Conservation (phyloP, 179 eudicot genomes). For the Pouteria campechiana region DNA sequence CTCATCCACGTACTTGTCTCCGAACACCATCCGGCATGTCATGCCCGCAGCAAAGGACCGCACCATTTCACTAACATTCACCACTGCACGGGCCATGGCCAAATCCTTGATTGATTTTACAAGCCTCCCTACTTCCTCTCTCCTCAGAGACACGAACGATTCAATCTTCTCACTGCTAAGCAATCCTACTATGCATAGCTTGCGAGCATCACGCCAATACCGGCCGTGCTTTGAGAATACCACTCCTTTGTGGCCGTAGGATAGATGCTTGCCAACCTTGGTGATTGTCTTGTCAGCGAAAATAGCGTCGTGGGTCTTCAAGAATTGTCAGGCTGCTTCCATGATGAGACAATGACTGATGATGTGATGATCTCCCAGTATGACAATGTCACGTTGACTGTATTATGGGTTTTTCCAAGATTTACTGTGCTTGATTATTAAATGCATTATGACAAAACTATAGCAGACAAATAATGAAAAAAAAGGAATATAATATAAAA, state of each 20-base stretch:
- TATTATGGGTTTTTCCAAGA: too few relatives aligned
- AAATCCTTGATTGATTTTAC: constrained; percentile 16
- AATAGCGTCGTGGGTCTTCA: constrained; percentile 52
- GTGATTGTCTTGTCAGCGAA: constrained; percentile 58
- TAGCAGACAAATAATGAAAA: too few relatives aligned
- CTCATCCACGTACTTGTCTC: constrained; percentile 35
- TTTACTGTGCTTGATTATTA: too few relatives aligned
- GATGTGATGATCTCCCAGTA: too few relatives aligned
- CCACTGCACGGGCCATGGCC: constrained; percentile 15
- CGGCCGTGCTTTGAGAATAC: constrained; percentile 78
- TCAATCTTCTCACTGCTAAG: constrained; percentile 63
- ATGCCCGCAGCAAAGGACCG: constrained; percentile 35
- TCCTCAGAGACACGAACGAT: constrained; percentile 67
- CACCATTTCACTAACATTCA: constrained; percentile 41
- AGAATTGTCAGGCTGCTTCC: constrained; percentile 42
- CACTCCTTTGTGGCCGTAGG: constrained; percentile 61
- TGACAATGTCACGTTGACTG: too few relatives aligned
- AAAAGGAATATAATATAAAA: too few relatives aligned
- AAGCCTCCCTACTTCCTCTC: constrained; percentile 30
- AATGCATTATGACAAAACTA: too few relatives aligned
- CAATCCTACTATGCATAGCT: constrained; percentile 52
- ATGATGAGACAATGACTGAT: constrained; percentile 33
- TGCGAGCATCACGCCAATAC: constrained; percentile 78
- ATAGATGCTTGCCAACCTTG: constrained; percentile 36
- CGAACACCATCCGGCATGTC: constrained; percentile 57